phyloP scores from a whole-genome alignment of 2,329 filamentous ascomycete species.

The Colletotrichum spaethianum region DNA sequence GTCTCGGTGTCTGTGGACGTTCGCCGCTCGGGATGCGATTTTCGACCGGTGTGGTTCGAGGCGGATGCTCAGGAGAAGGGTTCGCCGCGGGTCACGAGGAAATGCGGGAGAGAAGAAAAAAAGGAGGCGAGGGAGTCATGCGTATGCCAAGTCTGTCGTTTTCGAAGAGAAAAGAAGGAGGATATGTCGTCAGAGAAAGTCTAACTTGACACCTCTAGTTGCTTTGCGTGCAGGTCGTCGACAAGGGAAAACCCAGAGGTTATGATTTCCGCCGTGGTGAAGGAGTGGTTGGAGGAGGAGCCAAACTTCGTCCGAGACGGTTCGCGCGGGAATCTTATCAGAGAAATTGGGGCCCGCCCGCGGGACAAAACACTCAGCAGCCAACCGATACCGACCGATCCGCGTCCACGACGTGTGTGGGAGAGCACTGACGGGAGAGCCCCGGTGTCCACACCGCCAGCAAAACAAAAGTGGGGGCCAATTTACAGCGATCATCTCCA shows the following conservation, averaged over 20 bases:
- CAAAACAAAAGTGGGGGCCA: conserved; percentile 26
- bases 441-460: conserved; percentile 24
- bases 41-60: neutral
- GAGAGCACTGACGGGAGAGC: conserved; percentile 9
- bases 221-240: neutral
- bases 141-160: neutral
- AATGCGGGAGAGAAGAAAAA: neutral
- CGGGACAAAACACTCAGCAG: conserved; percentile 18
- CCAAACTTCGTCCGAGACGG: conserved; percentile 5
- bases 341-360: conserved; percentile 28
- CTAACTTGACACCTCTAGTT: neutral
- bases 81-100: neutral
- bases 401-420: conserved; percentile 5
- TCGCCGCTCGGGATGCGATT: conserved; percentile 15
- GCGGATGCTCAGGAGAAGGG: neutral
- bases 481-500: conserved; percentile 3
- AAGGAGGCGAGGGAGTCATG: neutral
- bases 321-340: conserved; percentile 36
- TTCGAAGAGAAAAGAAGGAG: neutral
- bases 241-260: conserved; percentile 9
- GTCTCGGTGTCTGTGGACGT: neutral
- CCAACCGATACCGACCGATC: conserved; percentile 29
- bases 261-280: neutral
- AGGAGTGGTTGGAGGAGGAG: neutral
- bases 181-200: conserved; percentile 8